Conservation (phyloP, 1,139 yeast species). For the Magnusiomyces paraingens region DNA sequence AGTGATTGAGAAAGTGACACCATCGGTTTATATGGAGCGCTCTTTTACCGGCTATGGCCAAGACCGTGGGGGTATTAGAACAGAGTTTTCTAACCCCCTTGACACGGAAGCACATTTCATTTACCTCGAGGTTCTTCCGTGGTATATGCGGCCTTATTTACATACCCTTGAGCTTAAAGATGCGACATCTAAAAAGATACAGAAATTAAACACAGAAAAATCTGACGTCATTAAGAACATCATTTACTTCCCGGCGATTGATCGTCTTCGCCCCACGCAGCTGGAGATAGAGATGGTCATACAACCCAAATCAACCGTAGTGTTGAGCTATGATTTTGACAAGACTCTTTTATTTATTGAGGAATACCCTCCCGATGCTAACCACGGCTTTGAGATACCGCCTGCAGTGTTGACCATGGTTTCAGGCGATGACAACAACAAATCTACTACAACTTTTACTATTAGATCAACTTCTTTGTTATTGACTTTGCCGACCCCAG, state of each 20-base stretch:
- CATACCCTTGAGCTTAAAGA: slow-evolving; percentile 46
- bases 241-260: slow-evolving; percentile 69
- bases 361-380: slow-evolving; percentile 98
- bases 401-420: slow-evolving; percentile 59
- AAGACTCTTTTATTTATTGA: slow-evolving; percentile 77
- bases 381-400: slow-evolving; percentile 92
- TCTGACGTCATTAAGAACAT: slow-evolving; percentile 41
- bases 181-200: slow-evolving; percentile 16
- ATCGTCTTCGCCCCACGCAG: slow-evolving; percentile 77
- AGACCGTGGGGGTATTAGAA: slow-evolving; percentile 84
- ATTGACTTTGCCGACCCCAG: slow-evolving; percentile 90
- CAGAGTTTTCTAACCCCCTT: slow-evolving; percentile 55
- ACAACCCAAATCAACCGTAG: slow-evolving; percentile 59
- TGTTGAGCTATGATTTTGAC: slow-evolving; percentile 74
- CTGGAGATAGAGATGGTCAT: slow-evolving; percentile 59
- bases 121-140: slow-evolving; percentile 81
- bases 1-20: slow-evolving; percentile 35
- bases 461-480: slow-evolving; percentile 79
- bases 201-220: slow-evolving; percentile 18
- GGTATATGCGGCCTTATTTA: slow-evolving; percentile 84
- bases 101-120: slow-evolving; percentile 44
- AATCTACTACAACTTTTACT: slow-evolving; percentile 27
- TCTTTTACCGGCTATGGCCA: slow-evolving; percentile 89
- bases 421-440: slow-evolving; percentile 13
- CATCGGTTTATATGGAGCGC: slow-evolving; percentile 73